Evolutionary conservation across 306 rosid species (phyloP), one percentile per base, ranked within the genome.

Genomic region (Cicer chorassanicum): DNA sequence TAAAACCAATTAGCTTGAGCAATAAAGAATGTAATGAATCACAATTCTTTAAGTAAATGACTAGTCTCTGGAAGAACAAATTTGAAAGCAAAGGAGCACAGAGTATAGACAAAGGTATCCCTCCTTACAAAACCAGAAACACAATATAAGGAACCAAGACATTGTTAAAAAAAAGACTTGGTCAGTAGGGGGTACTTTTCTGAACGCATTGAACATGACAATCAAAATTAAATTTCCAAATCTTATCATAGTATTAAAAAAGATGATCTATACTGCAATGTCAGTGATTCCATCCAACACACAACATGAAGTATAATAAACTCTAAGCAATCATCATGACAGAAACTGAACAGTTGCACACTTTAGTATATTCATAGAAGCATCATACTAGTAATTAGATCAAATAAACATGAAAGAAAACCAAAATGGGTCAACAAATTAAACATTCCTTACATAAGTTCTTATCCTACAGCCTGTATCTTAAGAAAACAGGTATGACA

Each of bases 381-480:
- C 29, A 19, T 5, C n/a, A 65, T 21, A 42, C 6, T 9, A 29
- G 44, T 39, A 61, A 38, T 15, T 13, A 65, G 19, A 65, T 24
- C 42, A 75, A 65, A 42, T 4, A 67, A 76, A 15, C 6, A 34
- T 43, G 56, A 66, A 56, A 46, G 59, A 55, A 54, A 55, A 55
- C 59, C 74, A 65, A 43, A 29, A 42, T 24, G 15, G 50, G 12
- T 55, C 56, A 45, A 34, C 6, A 36, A 9, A 21, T 21, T 21
- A 1, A 21, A 21, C 29, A 21, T 21, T 21, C 29, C 29, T 21
- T 21, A 21, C 29, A 21, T 21, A 21, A 21, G 29, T 21, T 21
- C 29, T 21, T 21, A 21, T 21, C 29, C 29, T 21, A 21, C 8
- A 4, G 41, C 21, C 41, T 10, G 41, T 18, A 29, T 57, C 59